Conservation (phyloP, 2,329 filamentous ascomycete species). For the Fusarium agapanthi region DNA sequence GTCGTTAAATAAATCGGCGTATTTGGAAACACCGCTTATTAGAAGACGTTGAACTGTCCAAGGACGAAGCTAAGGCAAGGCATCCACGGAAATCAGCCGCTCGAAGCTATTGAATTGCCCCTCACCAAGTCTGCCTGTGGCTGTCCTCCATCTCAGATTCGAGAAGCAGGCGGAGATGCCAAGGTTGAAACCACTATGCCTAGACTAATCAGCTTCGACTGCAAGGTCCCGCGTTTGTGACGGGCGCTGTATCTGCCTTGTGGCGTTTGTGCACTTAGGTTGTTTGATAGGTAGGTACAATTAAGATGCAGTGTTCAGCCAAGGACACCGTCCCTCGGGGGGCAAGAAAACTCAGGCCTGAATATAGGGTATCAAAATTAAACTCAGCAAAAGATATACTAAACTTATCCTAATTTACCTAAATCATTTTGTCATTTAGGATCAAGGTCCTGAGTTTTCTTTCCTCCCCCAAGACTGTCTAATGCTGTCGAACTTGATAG, state of each 20-base stretch:
- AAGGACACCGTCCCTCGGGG: neutral
- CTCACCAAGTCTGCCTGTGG: constrained; percentile 1
- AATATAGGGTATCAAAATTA: too few relatives aligned
- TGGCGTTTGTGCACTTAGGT: neutral
- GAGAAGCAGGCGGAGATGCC: neutral
- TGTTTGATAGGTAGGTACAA: neutral
- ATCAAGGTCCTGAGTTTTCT: too few relatives aligned
- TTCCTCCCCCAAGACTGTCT: too few relatives aligned
- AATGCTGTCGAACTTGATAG: neutral
- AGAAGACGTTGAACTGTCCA: neutral
- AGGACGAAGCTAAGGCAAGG: neutral
- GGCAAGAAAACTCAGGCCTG: too few relatives aligned
- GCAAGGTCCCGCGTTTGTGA: neutral
- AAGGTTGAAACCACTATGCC: constrained; percentile 1
- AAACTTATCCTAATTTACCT: too few relatives aligned
- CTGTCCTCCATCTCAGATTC: neutral
- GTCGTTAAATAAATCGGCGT: neutral
- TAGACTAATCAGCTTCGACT: neutral
- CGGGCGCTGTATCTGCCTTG: neutral
- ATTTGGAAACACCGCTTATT: neutral
- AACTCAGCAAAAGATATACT: too few relatives aligned
- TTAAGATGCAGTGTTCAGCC: neutral
- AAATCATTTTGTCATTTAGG: too few relatives aligned
- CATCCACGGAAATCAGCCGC: neutral
- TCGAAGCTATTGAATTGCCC: neutral